Percentiles rank a stretch among this genome's conserved stretches.
These are phyloP conservation scores for Marasmius tenuissimus DNA, from an alignment of 1,284 basidiomycete genomes.

Conservation along the genomic window DNA sequence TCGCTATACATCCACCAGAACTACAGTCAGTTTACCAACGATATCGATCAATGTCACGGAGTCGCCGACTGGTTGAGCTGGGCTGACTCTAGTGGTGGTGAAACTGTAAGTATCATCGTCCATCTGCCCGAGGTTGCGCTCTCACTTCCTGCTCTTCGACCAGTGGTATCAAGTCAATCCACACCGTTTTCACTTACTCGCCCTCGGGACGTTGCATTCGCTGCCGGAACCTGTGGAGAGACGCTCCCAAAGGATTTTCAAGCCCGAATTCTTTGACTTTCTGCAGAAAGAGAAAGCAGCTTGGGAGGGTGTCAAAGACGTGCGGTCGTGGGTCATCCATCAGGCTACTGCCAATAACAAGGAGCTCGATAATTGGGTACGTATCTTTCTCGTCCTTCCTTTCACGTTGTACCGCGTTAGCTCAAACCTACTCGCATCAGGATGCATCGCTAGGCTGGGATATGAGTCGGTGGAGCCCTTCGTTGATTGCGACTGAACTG, in stretches of 20 bases:
- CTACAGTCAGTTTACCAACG: constrained; percentile 79
- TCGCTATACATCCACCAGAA: constrained; percentile 94
- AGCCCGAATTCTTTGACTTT: constrained; percentile 71
- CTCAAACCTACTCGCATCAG: constrained; percentile 11
- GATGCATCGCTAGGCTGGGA: constrained; percentile 21
- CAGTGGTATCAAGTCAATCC: constrained; percentile 81
- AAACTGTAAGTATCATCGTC: constrained; percentile 54
- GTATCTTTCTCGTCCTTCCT: background rate
- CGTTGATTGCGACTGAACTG: constrained; percentile 55
- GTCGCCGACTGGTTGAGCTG: constrained; percentile 81
- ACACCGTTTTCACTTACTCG: constrained; percentile 81
- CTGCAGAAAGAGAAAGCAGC: constrained; percentile 55
- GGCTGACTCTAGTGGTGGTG: constrained; percentile 77
- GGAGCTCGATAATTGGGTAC: background rate
- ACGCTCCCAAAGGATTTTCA: constrained; percentile 75
- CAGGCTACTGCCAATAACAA: constrained; percentile 23
- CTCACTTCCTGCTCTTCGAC: background rate
- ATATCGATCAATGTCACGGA: constrained; percentile 73
- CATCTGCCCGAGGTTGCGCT: background rate
- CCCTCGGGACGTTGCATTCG: constrained; percentile 77
- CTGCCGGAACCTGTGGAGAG: constrained; percentile 86
- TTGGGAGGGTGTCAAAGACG: constrained; percentile 56
- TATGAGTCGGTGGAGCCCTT: constrained; percentile 52
- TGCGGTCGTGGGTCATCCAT: constrained; percentile 55
- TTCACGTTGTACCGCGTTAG: background rate